Base-by-base conservation (phyloP, 2,329 filamentous ascomycete species). In the Pleochaeta shiraiana region DNA sequence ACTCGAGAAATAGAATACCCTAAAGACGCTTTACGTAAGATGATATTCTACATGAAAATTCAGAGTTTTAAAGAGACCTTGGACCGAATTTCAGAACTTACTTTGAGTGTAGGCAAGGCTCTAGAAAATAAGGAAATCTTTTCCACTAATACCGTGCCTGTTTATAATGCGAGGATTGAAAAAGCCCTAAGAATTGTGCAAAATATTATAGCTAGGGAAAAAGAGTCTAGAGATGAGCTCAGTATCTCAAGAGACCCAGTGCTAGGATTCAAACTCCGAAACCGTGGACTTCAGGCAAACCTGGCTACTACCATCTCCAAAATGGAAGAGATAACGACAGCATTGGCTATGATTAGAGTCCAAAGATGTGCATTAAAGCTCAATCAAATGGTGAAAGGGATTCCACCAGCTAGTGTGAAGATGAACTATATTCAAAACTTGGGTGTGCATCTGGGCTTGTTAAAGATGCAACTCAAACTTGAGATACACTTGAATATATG, bases 261-360 rank as follows among this genome's bases (percentile, higher is more conserved):
- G 14, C 1, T n/a, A 62, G 59, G 59, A 43, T 34, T 26, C 19
- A 31, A 39, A 26, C 59, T 62, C 6, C n/a, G 24, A 14, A 62
- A 43, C 12, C 33, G n/a, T 45, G 59, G 59, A 62, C 59, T 62
- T 30, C n/a, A 62, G 14, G 33, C 59, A 24, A 62, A 62, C 28
- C 26, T 5, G 11, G 24, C 43, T 5, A 62, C 59, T 4, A 26
- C 59, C 14, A 26, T 62, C 59, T 62, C 59, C 21, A 45, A 43
- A 26, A 62, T 26, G 21, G 59, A 43, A 28, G 59, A 62, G n/a
- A 43, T 62, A 43, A 19, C 37, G 0, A 45, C 59, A 24, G 21
- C 21, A 12, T 16, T 62, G n/a, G 21, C 28, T 11, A 62, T 62
- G 59, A 62, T 43, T 7, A n/a, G 59, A 6, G 24, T 62, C 3